A percentile compares a stretch with the other conserved stretches of the same genome.
Conservation (phyloP, 495 filamentous ascomycete genomes). For the Corynascus novoguineensis region DNA sequence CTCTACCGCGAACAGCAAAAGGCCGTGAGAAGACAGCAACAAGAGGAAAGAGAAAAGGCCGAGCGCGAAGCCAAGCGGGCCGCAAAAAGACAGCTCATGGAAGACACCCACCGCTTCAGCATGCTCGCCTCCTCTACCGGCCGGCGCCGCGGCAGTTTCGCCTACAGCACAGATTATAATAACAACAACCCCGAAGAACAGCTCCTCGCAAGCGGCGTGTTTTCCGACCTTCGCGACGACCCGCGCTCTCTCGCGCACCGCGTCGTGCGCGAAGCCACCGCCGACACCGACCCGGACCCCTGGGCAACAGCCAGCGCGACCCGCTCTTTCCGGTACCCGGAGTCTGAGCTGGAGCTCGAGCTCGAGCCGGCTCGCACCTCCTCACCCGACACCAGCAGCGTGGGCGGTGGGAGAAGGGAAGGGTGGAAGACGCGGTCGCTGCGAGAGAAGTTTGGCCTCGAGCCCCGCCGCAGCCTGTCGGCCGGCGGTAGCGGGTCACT, state of each 20-base stretch:
- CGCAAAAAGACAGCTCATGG: slow-evolving; percentile 22
- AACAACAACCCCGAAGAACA: slow-evolving; percentile 31
- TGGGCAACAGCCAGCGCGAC: slow-evolving; percentile 1
- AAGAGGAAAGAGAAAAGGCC: slow-evolving; percentile 31
- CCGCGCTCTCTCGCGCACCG: slow-evolving; percentile 28
- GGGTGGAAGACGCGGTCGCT: slow-evolving; percentile 30
- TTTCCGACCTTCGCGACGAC: slow-evolving; percentile 35
- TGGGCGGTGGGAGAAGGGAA: slow-evolving; percentile 16
- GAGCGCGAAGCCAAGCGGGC: slow-evolving; percentile 23
- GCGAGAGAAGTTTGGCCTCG: slow-evolving; percentile 30
- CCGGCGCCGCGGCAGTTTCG: slow-evolving; percentile 12
- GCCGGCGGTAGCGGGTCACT: slow-evolving; percentile 7
- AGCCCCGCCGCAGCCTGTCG: slow-evolving; percentile 25
- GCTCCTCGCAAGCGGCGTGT: slow-evolving; percentile 41
- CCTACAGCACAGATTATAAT: slow-evolving; percentile 13
- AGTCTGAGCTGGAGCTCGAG: slow-evolving; percentile 25
- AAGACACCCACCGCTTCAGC: slow-evolving; percentile 18
- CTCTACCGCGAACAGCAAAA: slow-evolving; percentile 25
- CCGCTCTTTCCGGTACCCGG: slow-evolving; percentile 18
- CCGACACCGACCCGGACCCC: not conserved
- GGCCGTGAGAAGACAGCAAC: slow-evolving; percentile 24
- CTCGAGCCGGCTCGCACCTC: slow-evolving; percentile 2
- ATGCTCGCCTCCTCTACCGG: slow-evolving; percentile 12
- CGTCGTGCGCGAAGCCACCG: slow-evolving; percentile 20
- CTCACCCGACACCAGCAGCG: slow-evolving; percentile 11